Base-by-base conservation (phyloP, 495 filamentous ascomycete species). In the Penicillium paradoxum region DNA sequence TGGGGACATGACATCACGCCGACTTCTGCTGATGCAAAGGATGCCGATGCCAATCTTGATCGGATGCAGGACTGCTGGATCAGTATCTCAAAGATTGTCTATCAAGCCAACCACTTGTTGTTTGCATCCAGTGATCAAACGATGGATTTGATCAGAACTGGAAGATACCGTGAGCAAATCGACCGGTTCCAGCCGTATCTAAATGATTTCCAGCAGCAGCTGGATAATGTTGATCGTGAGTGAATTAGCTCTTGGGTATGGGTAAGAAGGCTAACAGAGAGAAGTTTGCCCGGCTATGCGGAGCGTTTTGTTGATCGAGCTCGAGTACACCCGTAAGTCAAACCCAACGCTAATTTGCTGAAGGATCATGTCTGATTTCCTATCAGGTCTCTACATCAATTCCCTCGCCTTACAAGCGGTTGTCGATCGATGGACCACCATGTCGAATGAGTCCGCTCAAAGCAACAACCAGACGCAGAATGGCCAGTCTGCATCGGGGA, bases 381-480 rank as follows among this genome's bases (percentile, higher is more conserved):
- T 21, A 38, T 0, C 21, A 69, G 75, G 76, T 25, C 56, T 96
- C 43, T 97, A 97, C 64, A 79, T 96, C 72, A 97, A 97, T 62
- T 95, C 90, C 5, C 78, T 98, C 13, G 89, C 90, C 3, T 73
- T 98, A 11, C 93, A 98, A 73, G 95, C 93, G 5, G 90, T 97
- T 17, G 87, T 97, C 15, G 92, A 97, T 68, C 82, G 92, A 32
- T 96, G 90, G 75, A 91, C 90, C 5, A 87, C 78, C 34, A 89
- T 81, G 64, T 70, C 71, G 8, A 74, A 72, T 46, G 74, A 85
- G 57, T 80, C 84, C 17, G 75, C 78, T 48, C 77, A 74, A 37
- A 55, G 54, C 19, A 69, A 73, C 47, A 54, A 47, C 49, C 77
- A 73, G 33, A 57, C 56, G 18, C 70, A 73, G 50, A 54, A 47